Conservation (phyloP, 2,329 filamentous ascomycete genomes). For the Fusarium floridanum region DNA sequence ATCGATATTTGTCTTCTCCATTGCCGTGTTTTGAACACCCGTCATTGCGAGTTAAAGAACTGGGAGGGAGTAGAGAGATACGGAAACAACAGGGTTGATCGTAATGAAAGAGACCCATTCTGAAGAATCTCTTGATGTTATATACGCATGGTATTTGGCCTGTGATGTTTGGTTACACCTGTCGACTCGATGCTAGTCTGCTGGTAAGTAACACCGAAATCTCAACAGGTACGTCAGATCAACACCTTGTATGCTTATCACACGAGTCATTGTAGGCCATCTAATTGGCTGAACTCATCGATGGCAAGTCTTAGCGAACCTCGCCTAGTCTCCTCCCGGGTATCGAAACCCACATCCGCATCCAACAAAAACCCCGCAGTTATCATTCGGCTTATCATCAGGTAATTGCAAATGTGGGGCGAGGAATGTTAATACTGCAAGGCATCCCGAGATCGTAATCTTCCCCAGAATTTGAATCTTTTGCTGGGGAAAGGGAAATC, state of each 20-base stretch:
- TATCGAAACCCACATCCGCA: not conserved
- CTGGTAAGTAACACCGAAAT: not conserved
- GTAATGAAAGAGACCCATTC: not conserved
- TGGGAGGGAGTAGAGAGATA: not conserved
- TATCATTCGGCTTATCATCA: not conserved
- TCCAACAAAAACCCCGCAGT: not conserved
- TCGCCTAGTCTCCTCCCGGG: not conserved
- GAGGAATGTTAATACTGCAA: not conserved
- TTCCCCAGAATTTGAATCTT: not conserved
- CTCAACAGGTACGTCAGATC: not conserved
- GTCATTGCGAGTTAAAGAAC: not conserved
- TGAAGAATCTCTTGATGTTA: not conserved
- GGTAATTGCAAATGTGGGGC: not conserved
- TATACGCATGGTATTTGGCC: not conserved
- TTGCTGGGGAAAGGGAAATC: not conserved
- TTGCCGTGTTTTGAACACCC: not conserved
- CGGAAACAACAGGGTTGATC: not conserved
- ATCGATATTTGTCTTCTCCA: not conserved
- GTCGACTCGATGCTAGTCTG: not conserved
- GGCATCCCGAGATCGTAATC: not conserved
- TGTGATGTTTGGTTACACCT: not conserved
- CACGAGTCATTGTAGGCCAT: not conserved
- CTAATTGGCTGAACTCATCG: not conserved
- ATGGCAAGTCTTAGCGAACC: not conserved
- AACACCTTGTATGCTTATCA: not conserved